These are phyloP conservation scores for Trametes polyzona DNA, from an alignment of 1,284 basidiomycete genomes.

Conservation along the genomic window DNA sequence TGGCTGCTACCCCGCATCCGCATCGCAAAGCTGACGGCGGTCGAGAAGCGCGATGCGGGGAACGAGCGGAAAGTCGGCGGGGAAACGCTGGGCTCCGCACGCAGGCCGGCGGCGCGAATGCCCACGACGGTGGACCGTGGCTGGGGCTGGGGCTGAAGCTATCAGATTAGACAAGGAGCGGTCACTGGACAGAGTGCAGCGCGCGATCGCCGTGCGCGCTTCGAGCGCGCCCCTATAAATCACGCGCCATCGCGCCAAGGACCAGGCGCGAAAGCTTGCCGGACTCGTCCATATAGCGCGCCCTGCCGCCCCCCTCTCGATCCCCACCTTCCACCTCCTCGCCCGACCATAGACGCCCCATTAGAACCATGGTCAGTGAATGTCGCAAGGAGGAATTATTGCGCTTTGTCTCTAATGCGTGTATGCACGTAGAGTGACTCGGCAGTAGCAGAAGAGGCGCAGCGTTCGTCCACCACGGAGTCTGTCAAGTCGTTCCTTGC, in stretches of 20 bases:
- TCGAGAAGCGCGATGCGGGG: background rate
- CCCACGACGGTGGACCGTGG: too few species aligned
- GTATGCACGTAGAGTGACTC: constrained; percentile 28
- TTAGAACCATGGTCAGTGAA: constrained; percentile 30
- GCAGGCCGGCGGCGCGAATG: background rate
- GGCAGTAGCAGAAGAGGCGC: constrained; percentile 31
- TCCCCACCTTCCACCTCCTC: constrained; percentile 1
- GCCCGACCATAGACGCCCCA: background rate
- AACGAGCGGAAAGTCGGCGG: background rate
- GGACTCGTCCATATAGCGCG: constrained; percentile 15
- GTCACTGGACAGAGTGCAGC: background rate
- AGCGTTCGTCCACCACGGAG: constrained; percentile 50
- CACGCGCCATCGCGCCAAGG: constrained; percentile 18
- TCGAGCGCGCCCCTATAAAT: constrained; percentile 11
- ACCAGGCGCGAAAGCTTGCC: constrained; percentile 14
- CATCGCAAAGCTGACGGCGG: background rate
- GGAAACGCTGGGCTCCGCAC: background rate
- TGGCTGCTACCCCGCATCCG: constrained; percentile 9
- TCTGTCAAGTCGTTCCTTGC: constrained; percentile 85
- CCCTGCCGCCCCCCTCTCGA: background rate
- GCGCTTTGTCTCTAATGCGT: background rate
- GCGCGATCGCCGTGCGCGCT: background rate
- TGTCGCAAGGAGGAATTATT: background rate
- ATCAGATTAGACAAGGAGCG: constrained; percentile 2
- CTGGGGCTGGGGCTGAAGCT: too few species aligned